A percentile compares a stretch with the other conserved stretches of the same genome.
Conservation (phyloP, 2,329 filamentous ascomycete genomes). For the Ceratocystiopsis brevicomis region DNA sequence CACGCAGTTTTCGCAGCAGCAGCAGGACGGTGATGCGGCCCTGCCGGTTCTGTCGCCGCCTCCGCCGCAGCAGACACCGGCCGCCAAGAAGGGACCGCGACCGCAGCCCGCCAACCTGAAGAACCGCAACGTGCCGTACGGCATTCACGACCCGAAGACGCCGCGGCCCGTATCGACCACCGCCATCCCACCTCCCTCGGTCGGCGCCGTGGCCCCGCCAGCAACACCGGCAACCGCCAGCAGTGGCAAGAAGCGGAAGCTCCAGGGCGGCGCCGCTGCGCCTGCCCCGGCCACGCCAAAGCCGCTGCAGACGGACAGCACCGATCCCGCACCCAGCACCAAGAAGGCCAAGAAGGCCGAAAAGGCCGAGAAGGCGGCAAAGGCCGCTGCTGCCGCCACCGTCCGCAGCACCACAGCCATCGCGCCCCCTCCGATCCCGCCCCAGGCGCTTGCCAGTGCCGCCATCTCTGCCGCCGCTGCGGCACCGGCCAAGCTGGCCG, state of each 20-base stretch:
- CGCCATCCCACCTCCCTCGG: too few relatives aligned
- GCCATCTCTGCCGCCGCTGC: too few relatives aligned
- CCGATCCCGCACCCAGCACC: not conserved
- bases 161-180: too few relatives aligned
- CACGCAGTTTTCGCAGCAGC: constrained; percentile 32
- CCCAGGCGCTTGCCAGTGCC: not conserved
- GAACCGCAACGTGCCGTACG: too few relatives aligned
- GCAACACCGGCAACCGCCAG: constrained; percentile 6
- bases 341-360: constrained; percentile 1
- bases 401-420: constrained; percentile 4
- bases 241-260: constrained; percentile 21
- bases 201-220: constrained; percentile 12
- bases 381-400: not conserved
- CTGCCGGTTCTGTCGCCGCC: constrained; percentile 14
- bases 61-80: constrained; percentile 9
- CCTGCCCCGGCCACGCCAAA: not conserved
- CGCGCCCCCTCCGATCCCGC: constrained; percentile 1
- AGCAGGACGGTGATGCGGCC: constrained; percentile 11
- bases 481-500: constrained; percentile 5
- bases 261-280: constrained; percentile 4
- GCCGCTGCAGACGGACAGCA: constrained; percentile 11
- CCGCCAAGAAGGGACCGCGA: constrained; percentile 32
- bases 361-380: not conserved
- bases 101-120: constrained; percentile 45
- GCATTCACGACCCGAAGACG: too few relatives aligned